Conservation (phyloP, 306 rosid species). For the Rosa persica region DNA sequence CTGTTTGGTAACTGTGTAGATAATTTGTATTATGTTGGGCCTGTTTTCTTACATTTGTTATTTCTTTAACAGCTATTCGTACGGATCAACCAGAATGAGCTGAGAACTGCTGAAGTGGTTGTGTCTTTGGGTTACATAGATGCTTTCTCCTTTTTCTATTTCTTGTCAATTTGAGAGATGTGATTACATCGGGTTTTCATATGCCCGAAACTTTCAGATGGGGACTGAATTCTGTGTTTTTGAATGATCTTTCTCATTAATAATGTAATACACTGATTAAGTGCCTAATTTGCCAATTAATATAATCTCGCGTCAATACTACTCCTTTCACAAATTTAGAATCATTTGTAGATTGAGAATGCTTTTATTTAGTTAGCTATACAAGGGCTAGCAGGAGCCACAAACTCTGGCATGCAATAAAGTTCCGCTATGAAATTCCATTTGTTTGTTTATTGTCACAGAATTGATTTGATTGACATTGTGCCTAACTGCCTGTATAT, state of each 20-base stretch:
- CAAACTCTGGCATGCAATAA: neutral
- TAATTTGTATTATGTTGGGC: neutral
- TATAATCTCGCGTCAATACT: neutral
- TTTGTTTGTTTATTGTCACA: neutral
- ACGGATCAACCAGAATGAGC: constrained; percentile 49
- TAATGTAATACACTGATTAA: constrained; percentile 14
- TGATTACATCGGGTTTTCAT: constrained; percentile 2
- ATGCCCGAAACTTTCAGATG: neutral
- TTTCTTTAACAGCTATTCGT: constrained; percentile 46
- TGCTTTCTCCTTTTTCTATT: neutral
- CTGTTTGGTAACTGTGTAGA: neutral
- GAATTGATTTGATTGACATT: neutral
- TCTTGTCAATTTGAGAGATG: constrained; percentile 1
- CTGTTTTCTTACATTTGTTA: neutral
- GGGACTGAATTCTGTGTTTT: neutral
- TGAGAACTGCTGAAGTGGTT: neutral
- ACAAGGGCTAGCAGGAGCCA: neutral
- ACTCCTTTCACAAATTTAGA: neutral
- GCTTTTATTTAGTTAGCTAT: neutral
- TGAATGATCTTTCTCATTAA: neutral
- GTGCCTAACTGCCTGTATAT: no score
- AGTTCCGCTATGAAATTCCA: neutral
- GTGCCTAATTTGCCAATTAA: neutral
- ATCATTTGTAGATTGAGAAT: neutral
- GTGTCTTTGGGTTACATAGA: neutral